These are phyloP conservation scores for Heritiera littoralis DNA, from an alignment of 345 rosid species.

Conservation along the genomic window DNA sequence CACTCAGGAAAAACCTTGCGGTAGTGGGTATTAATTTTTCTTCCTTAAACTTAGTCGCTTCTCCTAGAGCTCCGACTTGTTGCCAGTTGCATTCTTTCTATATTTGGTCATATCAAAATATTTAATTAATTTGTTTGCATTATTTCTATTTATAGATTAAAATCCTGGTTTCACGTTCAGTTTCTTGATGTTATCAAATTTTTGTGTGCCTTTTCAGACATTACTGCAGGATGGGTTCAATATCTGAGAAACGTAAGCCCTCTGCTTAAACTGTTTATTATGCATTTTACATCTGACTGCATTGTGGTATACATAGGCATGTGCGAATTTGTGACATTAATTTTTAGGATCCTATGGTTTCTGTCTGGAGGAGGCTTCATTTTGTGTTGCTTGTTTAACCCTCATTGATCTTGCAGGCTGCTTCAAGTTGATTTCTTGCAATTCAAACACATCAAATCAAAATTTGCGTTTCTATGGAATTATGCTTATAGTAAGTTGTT, in stretches of 20 bases:
- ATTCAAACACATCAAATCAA: slow-evolving; percentile 65
- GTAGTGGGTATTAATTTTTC: slow-evolving; percentile 54
- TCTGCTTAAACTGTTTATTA: slow-evolving; percentile 11
- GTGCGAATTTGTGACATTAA: too few relatives aligned
- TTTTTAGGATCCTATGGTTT: not conserved
- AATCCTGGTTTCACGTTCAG: not conserved
- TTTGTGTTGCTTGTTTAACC: slow-evolving; percentile 22
- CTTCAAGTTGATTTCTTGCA: slow-evolving; percentile 72
- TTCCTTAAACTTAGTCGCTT: slow-evolving; percentile 23
- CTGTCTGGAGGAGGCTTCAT: not conserved
- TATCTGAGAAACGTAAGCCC: slow-evolving; percentile 64
- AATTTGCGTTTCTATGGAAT: slow-evolving; percentile 79
- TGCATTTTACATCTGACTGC: not conserved
- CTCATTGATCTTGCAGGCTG: slow-evolving; percentile 62
- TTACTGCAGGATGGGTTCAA: slow-evolving; percentile 83
- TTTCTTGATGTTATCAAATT: slow-evolving; percentile 13
- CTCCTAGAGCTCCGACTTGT: not conserved
- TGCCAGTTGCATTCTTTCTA: not conserved
- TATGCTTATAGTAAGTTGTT: slow-evolving; percentile 75
- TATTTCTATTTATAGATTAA: too few relatives aligned
- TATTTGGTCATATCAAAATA: not conserved
- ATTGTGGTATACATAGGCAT: not conserved
- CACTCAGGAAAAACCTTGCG: slow-evolving; percentile 36
- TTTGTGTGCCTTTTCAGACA: slow-evolving; percentile 52
- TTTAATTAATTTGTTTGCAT: too few relatives aligned